A percentile compares a stretch with the other conserved stretches of the same genome.
Evolutionary conservation across 306 rosid species (phyloP).

Genomic region (Cucurbita pepo): DNA sequence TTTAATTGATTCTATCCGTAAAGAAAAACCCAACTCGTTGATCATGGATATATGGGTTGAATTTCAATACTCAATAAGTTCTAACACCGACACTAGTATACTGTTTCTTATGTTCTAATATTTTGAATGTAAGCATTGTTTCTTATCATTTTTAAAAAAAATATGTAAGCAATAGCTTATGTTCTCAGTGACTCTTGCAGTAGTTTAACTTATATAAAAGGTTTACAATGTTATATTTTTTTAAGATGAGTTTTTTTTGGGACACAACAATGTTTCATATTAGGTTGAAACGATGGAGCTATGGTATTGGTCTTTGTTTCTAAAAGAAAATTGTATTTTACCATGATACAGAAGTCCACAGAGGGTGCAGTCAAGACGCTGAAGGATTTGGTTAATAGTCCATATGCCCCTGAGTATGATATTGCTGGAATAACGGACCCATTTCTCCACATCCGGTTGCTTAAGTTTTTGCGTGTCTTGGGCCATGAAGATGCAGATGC

Average conservation of each 20-base stretch:
- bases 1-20: not conserved
- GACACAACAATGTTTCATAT: not conserved
- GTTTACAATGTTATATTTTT: not conserved
- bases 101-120: not conserved
- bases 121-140: not conserved
- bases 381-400: constrained; percentile 77
- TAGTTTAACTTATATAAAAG: not conserved
- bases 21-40: not conserved
- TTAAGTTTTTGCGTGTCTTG: constrained; percentile 70
- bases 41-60: not conserved
- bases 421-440: constrained; percentile 96
- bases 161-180: not conserved
- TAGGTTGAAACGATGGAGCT: not conserved
- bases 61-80: not conserved
- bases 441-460: constrained; percentile 87
- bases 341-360: constrained; percentile 63
- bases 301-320: not conserved
- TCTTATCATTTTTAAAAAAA: not conserved
- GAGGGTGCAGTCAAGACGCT: constrained; percentile 77
- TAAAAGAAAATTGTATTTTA: constrained; percentile 11
- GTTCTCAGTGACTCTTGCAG: not conserved
- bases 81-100: not conserved
- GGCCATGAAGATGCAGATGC: constrained; percentile 92
- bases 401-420: constrained; percentile 92
- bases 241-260: not conserved